phyloP scores from a whole-genome alignment of 2,329 filamentous ascomycete genomes.

The Passalora sequoiae region DNA sequence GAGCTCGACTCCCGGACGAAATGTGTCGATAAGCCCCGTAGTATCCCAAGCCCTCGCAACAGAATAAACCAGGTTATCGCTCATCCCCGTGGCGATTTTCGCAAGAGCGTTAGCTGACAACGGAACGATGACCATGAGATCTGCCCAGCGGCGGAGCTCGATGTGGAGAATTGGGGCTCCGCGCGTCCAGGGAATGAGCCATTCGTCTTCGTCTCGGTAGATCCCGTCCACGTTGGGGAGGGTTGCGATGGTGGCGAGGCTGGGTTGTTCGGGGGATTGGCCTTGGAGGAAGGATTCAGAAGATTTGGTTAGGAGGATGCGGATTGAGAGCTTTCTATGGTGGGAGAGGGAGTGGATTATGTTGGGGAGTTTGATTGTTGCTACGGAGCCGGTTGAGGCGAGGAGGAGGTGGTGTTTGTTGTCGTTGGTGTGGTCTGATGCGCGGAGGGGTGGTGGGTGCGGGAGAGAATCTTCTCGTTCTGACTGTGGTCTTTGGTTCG shows the following conservation, averaged over 20 bases:
- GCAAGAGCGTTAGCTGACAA: slow-evolving; percentile 80
- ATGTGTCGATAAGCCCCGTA: slow-evolving; percentile 52
- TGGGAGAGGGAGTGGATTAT: slow-evolving; percentile 51
- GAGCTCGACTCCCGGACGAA: slow-evolving; percentile 21
- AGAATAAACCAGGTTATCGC: slow-evolving; percentile 67
- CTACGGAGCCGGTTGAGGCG: slow-evolving; percentile 68
- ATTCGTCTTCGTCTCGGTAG: slow-evolving; percentile 82
- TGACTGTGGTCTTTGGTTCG: too few species aligned
- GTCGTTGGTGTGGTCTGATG: slow-evolving; percentile 41
- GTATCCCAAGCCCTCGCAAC: slow-evolving; percentile 87
- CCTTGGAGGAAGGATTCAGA: slow-evolving; percentile 71
- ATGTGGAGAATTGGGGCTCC: slow-evolving; percentile 85
- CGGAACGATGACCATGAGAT: slow-evolving; percentile 74
- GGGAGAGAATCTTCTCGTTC: slow-evolving; percentile 2
- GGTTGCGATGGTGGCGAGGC: slow-evolving; percentile 52
- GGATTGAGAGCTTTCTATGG: slow-evolving; percentile 62
- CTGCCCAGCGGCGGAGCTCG: slow-evolving; percentile 75
- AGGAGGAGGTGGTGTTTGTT: slow-evolving; percentile 59
- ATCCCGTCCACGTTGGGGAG: slow-evolving; percentile 72
- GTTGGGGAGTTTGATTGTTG: slow-evolving; percentile 68
- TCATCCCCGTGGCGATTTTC: slow-evolving; percentile 73
- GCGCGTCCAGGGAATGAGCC: slow-evolving; percentile 70
- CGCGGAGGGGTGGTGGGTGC: slow-evolving; percentile 24
- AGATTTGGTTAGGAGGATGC: slow-evolving; percentile 72
- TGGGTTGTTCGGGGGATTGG: slow-evolving; percentile 72